Evolutionary conservation across 129 eudicot species (phyloP), one percentile per base, ranked within the genome.

Genomic region (Chrysanthemum makinoi): DNA sequence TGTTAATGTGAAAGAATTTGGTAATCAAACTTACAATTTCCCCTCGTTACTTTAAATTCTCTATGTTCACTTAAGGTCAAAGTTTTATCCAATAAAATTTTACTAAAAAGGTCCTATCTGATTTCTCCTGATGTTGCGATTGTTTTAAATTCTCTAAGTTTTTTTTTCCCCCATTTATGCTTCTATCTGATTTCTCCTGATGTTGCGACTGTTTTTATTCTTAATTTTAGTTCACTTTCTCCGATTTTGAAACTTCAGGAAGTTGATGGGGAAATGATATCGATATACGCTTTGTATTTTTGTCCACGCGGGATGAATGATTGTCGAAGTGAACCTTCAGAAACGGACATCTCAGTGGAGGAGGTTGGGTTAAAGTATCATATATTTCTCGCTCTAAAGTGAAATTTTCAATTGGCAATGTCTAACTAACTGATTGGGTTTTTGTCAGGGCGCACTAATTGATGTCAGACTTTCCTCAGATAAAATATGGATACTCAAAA

Each of bases 401-500:
- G 39, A 18, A 65, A 18, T 10, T 60, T 44, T 58, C 12, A 8
- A 56, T 18, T 16, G 24, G 54, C 5, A 57, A 33, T 55, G 20
- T 77, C 30, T 63, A 14, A 66, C 53, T 48, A 26, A 30, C 72
- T 50, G 58, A 55, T 62, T 69, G 55, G 77, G 49, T 67, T 8
- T 68, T 19, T 68, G 52, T 75, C 71, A 87, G 98, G 92, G 86
- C 65, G 80, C 81, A 70, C 79, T 80, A 44, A 77, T 89, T 75
- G 95, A 87, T 82, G 87, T 94, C 62, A 87, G 70, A 80, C 79
- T 93, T 66, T 75, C 86, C 20, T 84, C 90, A 77, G 73, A 72
- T 80, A 84, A 84, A 72, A 79, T 93, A 54, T 93, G 92, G 92
- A 72, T 93, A 62, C 90, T 93, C 26, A 87, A 85, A 73, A 95